A percentile compares a stretch with the other conserved stretches of the same genome.
Conservation (phyloP, 164 flowering plant species). For the Protea cynaroides region DNA sequence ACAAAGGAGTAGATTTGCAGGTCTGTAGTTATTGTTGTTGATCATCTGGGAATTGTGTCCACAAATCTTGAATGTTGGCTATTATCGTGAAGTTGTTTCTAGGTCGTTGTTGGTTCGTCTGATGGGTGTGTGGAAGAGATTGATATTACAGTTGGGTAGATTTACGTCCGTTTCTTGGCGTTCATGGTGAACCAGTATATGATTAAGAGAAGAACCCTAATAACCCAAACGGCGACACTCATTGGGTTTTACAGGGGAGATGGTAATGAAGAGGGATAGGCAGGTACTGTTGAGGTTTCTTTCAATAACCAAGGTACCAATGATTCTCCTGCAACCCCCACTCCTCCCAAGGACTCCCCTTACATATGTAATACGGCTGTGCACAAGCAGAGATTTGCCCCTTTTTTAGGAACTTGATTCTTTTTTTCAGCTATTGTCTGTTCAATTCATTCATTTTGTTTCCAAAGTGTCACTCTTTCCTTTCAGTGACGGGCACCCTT, state of each 20-base stretch:
- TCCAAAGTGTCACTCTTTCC: too few relatives aligned
- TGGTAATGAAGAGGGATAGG: constrained; percentile 42
- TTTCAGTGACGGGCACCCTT: too few relatives aligned
- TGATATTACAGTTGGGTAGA: constrained; percentile 48
- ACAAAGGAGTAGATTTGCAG: too few relatives aligned
- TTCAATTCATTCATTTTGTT: neutral
- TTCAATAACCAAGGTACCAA: constrained; percentile 67
- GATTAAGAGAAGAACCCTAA: constrained; percentile 53
- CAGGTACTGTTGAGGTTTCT: constrained; percentile 85
- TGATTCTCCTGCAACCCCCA: constrained; percentile 68
- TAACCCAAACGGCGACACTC: constrained; percentile 75
- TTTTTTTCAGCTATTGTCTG: neutral
- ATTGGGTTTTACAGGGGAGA: constrained; percentile 53
- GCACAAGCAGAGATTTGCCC: constrained; percentile 20
- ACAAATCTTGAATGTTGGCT: too few relatives aligned
- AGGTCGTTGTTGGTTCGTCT: constrained; percentile 56
- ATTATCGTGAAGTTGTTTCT: constrained; percentile 36
- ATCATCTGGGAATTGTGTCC: too few relatives aligned
- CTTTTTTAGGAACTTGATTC: neutral
- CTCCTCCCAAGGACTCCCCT: constrained; percentile 67
- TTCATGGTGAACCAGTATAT: constrained; percentile 78
- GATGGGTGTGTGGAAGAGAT: constrained; percentile 60
- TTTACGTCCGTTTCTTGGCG: constrained; percentile 47
- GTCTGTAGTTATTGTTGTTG: too few relatives aligned
- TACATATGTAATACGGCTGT: constrained; percentile 93